These are phyloP conservation scores for Priceomyces haplophilus DNA, from an alignment of 805 yeast species.

Conservation along the genomic window DNA sequence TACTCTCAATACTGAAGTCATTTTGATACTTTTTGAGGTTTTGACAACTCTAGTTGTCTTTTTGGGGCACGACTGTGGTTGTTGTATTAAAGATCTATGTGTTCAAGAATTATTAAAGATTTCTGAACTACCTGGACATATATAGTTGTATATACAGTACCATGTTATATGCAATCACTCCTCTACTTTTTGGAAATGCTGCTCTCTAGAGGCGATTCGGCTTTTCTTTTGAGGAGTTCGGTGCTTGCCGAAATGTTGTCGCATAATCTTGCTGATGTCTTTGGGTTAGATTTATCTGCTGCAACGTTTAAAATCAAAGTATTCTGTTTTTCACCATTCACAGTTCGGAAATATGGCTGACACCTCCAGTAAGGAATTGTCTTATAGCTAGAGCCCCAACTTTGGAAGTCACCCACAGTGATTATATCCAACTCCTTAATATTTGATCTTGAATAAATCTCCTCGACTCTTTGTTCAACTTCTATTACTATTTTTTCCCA, in stretches of 20 bases:
- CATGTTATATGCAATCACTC: neutral
- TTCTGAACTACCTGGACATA: too few species aligned
- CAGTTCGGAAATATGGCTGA: conserved; percentile 91
- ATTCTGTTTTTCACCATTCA: conserved; percentile 63
- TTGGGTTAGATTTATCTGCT: conserved; percentile 19
- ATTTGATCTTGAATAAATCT: conserved; percentile 50
- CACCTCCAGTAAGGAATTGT: conserved; percentile 92
- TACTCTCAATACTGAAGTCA: conserved; percentile 23
- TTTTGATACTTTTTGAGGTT: conserved; percentile 4
- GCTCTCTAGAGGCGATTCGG: neutral
- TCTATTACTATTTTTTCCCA: conserved; percentile 54
- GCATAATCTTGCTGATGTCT: neutral
- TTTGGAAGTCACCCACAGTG: conserved; percentile 49
- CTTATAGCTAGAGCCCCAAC: conserved; percentile 81
- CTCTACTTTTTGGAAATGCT: conserved; percentile 1
- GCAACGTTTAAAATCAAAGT: conserved; percentile 38
- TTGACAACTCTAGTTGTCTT: too few species aligned
- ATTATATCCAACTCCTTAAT: conserved; percentile 57
- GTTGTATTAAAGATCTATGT: too few species aligned
- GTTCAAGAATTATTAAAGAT: too few species aligned
- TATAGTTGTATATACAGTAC: conserved; percentile 6
- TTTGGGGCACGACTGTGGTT: too few species aligned
- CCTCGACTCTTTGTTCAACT: conserved; percentile 65
- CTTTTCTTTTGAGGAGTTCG: neutral
- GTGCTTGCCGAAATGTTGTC: neutral